Evolutionary conservation across 1,139 yeast genomes (phyloP).

Genomic region (Yamadazyma conglobata): DNA sequence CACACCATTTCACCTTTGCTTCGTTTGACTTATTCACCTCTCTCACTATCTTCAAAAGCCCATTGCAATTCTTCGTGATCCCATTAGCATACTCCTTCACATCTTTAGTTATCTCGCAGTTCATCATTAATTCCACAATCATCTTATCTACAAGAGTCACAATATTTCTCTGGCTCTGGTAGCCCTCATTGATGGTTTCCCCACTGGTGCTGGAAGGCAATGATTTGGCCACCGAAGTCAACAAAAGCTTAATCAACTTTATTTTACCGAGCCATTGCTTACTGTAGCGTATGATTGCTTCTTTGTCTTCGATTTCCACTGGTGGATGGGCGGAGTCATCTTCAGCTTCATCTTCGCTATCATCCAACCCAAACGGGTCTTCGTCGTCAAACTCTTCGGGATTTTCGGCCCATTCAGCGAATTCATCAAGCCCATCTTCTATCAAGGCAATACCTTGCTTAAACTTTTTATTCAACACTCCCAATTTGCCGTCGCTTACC

Average conservation of each 20-base stretch:
- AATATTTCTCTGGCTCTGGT: conserved; percentile 26
- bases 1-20: conserved; percentile 48
- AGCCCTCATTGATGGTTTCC: conserved; percentile 32
- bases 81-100: conserved; percentile 21
- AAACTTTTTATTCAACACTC: conserved; percentile 44
- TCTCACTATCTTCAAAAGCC: conserved; percentile 33
- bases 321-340: conserved; percentile 25
- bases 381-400: conserved; percentile 51
- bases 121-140: conserved; percentile 48
- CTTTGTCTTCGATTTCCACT: conserved; percentile 12
- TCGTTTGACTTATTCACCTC: conserved; percentile 37
- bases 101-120: conserved; percentile 32
- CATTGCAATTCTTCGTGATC: conserved; percentile 27
- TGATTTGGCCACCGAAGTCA: conserved; percentile 55
- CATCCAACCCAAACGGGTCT: conserved; percentile 43
- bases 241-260: conserved; percentile 51
- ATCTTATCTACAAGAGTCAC: conserved; percentile 42
- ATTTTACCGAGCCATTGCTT: conserved; percentile 50
- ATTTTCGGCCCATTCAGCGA: conserved; percentile 62
- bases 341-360: conserved; percentile 23
- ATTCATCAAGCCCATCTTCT: conserved; percentile 58
- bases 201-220: conserved; percentile 41
- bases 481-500: conserved; percentile 48
- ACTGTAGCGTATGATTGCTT: conserved; percentile 38
- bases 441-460: conserved; percentile 45